Percentiles rank a stretch among this genome's conserved stretches.
Evolutionary conservation across 2,329 filamentous ascomycete species (phyloP).

Genomic region (Penicillium sumatraense): DNA sequence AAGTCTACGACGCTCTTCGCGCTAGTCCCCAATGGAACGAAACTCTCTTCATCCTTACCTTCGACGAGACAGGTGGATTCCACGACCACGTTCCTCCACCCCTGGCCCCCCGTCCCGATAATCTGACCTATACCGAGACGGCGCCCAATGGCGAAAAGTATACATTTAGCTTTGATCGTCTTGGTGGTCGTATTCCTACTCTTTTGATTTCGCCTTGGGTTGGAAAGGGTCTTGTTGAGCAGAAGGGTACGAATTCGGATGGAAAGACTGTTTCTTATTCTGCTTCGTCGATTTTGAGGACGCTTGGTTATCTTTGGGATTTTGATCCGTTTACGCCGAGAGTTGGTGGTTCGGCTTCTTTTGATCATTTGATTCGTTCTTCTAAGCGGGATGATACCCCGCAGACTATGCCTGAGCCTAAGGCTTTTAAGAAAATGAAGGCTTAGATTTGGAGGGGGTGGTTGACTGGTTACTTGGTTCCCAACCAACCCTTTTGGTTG

Average conservation of each 20-base stretch:
- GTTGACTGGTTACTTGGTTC: background rate
- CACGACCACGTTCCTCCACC: conserved; percentile 44
- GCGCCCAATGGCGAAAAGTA: conserved; percentile 32
- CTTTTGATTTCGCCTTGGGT: conserved; percentile 37
- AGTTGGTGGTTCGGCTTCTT: conserved; percentile 32
- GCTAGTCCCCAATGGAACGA: conserved; percentile 40
- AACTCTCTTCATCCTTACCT: conserved; percentile 43
- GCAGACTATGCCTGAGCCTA: conserved; percentile 22
- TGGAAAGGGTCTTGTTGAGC: conserved; percentile 34
- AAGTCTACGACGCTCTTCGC: conserved; percentile 42
- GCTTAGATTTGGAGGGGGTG: background rate
- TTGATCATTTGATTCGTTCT: conserved; percentile 34
- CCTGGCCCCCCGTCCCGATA: conserved; percentile 38
- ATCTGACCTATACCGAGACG: conserved; percentile 39
- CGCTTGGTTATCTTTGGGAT: conserved; percentile 41
- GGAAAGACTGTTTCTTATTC: conserved; percentile 33
- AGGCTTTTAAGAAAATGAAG: conserved; percentile 15
- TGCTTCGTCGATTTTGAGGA: conserved; percentile 33
- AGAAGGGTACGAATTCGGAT: conserved; percentile 31
- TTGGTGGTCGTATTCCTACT: conserved; percentile 37
- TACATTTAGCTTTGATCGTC: conserved; percentile 33
- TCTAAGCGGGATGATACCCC: conserved; percentile 28
- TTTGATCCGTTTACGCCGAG: conserved; percentile 38
- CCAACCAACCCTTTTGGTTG: no score
- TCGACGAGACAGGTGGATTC: conserved; percentile 45